Conservation (phyloP, 208 protist genomes). For the Leishmania aethiopica region DNA sequence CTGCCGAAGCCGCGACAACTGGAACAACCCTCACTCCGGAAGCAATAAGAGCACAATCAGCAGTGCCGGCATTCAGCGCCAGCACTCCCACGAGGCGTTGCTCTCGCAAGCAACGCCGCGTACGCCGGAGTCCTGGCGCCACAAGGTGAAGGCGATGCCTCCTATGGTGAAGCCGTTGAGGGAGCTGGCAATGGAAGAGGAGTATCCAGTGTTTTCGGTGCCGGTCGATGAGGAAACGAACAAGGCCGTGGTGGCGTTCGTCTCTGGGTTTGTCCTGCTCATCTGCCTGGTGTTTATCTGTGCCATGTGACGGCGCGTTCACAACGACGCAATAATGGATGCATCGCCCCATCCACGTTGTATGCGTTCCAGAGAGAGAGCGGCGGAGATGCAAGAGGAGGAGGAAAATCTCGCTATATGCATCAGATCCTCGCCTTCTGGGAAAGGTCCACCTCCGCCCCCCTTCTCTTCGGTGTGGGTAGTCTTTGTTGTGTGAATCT, state of each 20-base stretch:
- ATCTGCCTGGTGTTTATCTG: constrained; percentile 26
- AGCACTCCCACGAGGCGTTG: background rate
- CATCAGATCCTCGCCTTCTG: background rate
- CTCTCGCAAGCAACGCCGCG: background rate
- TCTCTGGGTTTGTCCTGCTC: constrained; percentile 11
- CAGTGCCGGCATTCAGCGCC: background rate
- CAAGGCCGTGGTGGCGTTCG: constrained; percentile 27
- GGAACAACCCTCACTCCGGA: background rate
- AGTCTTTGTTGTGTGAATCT: background rate
- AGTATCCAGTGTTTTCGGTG: constrained; percentile 17
- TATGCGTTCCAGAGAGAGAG: background rate
- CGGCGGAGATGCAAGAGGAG: background rate
- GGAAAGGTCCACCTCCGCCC: background rate
- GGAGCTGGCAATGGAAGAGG: constrained; percentile 2
- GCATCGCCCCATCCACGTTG: background rate
- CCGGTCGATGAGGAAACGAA: constrained; percentile 25
- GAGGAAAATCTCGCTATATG: background rate
- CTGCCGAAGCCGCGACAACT: background rate
- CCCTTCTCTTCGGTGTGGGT: background rate
- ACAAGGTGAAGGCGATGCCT: background rate
- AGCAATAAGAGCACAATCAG: background rate
- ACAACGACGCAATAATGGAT: background rate
- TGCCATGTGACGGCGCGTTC: background rate
- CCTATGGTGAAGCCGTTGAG: constrained; percentile 1
- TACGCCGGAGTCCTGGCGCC: background rate